Conservation (phyloP, 768 basidiomycete genomes). For the Naematelia aurantialba region DNA sequence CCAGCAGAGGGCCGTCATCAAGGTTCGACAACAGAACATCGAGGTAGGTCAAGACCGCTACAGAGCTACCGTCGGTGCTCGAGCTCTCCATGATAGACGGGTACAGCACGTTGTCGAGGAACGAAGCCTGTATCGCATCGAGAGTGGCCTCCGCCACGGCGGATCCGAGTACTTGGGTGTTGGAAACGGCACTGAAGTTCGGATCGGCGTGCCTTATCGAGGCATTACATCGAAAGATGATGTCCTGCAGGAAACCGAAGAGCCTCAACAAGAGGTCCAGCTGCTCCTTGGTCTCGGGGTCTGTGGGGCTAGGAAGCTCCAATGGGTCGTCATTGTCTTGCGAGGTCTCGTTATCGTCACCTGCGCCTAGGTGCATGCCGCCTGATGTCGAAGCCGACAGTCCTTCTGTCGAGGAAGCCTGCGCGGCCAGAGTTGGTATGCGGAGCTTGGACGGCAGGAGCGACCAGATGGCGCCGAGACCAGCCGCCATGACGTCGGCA, state of each 20-base stretch:
- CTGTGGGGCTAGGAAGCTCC: constrained; percentile 66
- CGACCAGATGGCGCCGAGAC: constrained; percentile 87
- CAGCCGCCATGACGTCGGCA: constrained; percentile 92
- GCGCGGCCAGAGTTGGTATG: constrained; percentile 55
- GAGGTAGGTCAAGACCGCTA: constrained; percentile 92
- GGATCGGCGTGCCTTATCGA: constrained; percentile 12
- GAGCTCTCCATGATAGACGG: constrained; percentile 91
- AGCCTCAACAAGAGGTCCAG: constrained; percentile 86
- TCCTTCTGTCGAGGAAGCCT: constrained; percentile 21
- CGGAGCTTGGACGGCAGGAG: constrained; percentile 81
- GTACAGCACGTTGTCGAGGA: constrained; percentile 88
- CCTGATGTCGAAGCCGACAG: constrained; percentile 67
- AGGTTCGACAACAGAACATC: constrained; percentile 57
- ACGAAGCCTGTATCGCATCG: constrained; percentile 75
- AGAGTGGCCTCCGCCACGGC: constrained; percentile 81
- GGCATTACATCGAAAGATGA: constrained; percentile 58
- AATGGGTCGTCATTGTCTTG: constrained; percentile 47
- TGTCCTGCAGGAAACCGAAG: constrained; percentile 86
- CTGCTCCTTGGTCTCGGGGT: constrained; percentile 69
- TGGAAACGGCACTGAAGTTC: constrained; percentile 8
- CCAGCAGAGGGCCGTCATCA: constrained; percentile 35
- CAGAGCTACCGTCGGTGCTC: constrained; percentile 85
- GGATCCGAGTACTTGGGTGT: constrained; percentile 62
- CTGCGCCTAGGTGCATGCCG: constrained; percentile 53
- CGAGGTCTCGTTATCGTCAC: constrained; percentile 18